A percentile compares a stretch with the other conserved stretches of the same genome.
These are phyloP conservation scores for Nicotiana sylvestris DNA, from an alignment of 257 asterid genomes.

Conservation along the genomic window DNA sequence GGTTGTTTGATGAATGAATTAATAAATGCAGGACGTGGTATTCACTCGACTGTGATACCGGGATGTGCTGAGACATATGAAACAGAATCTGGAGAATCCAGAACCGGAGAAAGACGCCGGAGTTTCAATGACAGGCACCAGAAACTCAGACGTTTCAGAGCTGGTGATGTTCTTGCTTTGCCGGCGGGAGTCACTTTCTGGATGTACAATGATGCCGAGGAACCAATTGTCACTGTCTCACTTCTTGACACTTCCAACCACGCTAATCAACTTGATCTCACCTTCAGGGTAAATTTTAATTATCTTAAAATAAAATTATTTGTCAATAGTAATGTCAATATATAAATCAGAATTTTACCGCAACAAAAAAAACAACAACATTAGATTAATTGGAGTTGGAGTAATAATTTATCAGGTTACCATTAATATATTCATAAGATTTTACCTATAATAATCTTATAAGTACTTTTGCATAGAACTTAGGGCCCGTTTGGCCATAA, in stretches of 20 bases:
- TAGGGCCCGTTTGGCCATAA: too few relatives aligned
- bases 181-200: slow-evolving; percentile 49
- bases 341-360: too few relatives aligned
- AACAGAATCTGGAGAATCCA: background rate
- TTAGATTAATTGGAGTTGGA: too few relatives aligned
- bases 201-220: slow-evolving; percentile 49
- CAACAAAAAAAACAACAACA: too few relatives aligned
- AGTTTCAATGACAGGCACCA: slow-evolving; percentile 37
- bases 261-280: slow-evolving; percentile 54
- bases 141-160: slow-evolving; percentile 33
- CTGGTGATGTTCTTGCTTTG: slow-evolving; percentile 53
- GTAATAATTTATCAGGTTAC: too few relatives aligned
- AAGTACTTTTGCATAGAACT: too few relatives aligned
- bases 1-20: background rate
- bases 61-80: slow-evolving; percentile 28
- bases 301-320: too few relatives aligned
- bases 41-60: slow-evolving; percentile 3
- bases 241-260: slow-evolving; percentile 49
- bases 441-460: too few relatives aligned
- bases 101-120: background rate
- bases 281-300: slow-evolving; percentile 36
- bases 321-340: background rate
- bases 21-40: slow-evolving; percentile 16
- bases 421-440: too few relatives aligned
- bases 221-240: slow-evolving; percentile 38